A percentile compares a stretch with the other conserved stretches of the same genome.
phyloP scores from a whole-genome alignment of 2,329 filamentous ascomycete genomes.

The Verticillium tricorpus region DNA sequence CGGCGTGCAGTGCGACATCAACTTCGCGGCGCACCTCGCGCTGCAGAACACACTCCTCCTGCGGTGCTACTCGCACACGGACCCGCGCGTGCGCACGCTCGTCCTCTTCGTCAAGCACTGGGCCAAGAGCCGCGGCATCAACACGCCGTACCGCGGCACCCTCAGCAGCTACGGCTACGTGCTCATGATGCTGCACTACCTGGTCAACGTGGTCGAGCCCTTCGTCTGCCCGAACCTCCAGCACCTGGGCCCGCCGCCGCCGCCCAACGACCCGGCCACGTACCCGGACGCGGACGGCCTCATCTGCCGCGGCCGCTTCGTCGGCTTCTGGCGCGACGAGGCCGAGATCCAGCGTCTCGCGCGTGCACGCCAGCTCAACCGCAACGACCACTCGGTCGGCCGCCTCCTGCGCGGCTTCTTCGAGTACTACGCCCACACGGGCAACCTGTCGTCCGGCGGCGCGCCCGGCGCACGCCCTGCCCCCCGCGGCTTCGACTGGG shows the following conservation, averaged over 20 bases:
- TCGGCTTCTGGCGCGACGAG: constrained; percentile 77
- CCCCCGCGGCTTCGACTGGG: constrained; percentile 72
- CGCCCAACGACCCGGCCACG: constrained; percentile 14
- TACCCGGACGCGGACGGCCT: constrained; percentile 28
- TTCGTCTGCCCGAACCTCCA: constrained; percentile 85
- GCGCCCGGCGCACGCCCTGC: constrained; percentile 29
- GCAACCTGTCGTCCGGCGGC: constrained; percentile 36
- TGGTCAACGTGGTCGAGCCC: constrained; percentile 75
- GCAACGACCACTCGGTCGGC: constrained; percentile 67
- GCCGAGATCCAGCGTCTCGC: constrained; percentile 61
- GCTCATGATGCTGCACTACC: constrained; percentile 86
- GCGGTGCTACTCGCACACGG: constrained; percentile 76
- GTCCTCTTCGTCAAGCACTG: constrained; percentile 87
- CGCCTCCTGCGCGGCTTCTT: constrained; percentile 78
- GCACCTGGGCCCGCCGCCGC: constrained; percentile 41
- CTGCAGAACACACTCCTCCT: constrained; percentile 81
- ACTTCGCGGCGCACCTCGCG: constrained; percentile 80
- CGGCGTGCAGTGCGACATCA: constrained; percentile 89
- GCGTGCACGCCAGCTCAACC: constrained; percentile 52
- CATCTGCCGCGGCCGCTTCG: constrained; percentile 59
- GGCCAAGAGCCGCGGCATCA: constrained; percentile 82
- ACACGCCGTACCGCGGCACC: constrained; percentile 80
- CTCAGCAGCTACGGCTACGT: constrained; percentile 89
- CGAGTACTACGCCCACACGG: constrained; percentile 71
- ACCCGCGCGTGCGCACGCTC: constrained; percentile 71